These are phyloP conservation scores for Cicer bijugum DNA, from an alignment of 306 rosid genomes.

Conservation along the genomic window DNA sequence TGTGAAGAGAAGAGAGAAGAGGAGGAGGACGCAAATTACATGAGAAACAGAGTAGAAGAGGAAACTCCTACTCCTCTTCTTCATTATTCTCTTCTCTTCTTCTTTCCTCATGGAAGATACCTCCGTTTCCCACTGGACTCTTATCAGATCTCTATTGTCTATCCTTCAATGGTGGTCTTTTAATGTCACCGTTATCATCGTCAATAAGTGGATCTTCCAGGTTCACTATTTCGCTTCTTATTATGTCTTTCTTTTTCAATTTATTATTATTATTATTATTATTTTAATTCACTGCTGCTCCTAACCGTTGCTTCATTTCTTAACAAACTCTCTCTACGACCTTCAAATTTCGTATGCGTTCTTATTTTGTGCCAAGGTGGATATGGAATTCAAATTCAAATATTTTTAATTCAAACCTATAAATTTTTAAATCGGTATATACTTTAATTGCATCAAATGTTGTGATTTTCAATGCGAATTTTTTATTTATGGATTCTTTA, in stretches of 20 bases:
- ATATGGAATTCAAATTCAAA: neutral
- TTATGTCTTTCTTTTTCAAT: neutral
- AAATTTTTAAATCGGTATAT: neutral
- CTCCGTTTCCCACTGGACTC: slow-evolving; percentile 70
- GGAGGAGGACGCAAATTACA: neutral
- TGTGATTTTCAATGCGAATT: neutral
- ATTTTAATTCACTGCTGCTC: neutral
- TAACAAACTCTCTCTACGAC: too few relatives aligned
- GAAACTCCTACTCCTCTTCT: neutral
- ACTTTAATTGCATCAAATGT: neutral
- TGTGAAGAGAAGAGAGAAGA: slow-evolving; percentile 24
- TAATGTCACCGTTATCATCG: slow-evolving; percentile 89
- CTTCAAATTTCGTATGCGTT: neutral
- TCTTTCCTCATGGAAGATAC: slow-evolving; percentile 66
- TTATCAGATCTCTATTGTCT: slow-evolving; percentile 80
- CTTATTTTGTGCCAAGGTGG: too few relatives aligned
- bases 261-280: too few relatives aligned
- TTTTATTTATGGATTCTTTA: neutral
- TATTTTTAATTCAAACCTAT: neutral
- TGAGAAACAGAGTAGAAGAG: neutral
- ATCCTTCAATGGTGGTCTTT: slow-evolving; percentile 96
- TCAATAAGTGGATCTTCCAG: slow-evolving; percentile 99
- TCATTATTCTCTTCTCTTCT: neutral
- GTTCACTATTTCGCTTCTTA: slow-evolving; percentile 37
- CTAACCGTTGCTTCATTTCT: too few relatives aligned